phyloP scores from a whole-genome alignment of 257 asterid species.

The Solanum sejunctum region DNA sequence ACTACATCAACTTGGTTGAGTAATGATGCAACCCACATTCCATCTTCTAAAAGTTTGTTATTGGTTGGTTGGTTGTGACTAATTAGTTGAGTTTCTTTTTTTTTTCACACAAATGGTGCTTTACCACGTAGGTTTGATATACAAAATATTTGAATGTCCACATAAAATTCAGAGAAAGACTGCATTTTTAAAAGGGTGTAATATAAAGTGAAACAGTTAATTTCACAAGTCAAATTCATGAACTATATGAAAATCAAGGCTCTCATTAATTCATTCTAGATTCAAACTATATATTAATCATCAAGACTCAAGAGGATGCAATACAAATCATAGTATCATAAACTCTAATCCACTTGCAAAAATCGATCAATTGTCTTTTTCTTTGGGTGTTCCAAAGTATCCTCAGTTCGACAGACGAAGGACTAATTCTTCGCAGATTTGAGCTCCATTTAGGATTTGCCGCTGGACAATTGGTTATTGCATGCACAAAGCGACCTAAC shows the following conservation, averaged over 20 bases:
- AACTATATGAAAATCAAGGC: neutral
- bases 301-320: neutral
- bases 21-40: neutral
- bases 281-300: neutral
- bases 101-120: neutral
- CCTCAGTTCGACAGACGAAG: too few species aligned
- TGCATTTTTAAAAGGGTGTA: accelerated
- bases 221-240: neutral
- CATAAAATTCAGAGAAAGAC: accelerated
- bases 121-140: neutral
- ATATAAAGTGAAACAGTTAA: neutral
- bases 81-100: neutral
- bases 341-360: neutral
- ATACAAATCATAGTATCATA: neutral
- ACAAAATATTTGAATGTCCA: neutral
- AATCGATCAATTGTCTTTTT: neutral
- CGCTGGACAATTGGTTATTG: too few species aligned
- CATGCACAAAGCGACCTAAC: too few species aligned
- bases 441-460: too few species aligned
- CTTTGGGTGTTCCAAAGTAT: too few species aligned
- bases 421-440: too few species aligned
- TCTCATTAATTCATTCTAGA: neutral
- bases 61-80: neutral
- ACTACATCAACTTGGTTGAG: neutral
- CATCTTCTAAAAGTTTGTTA: neutral